phyloP scores from a whole-genome alignment of 2,329 filamentous ascomycete genomes.

The Emergomyces pasteurianus region DNA sequence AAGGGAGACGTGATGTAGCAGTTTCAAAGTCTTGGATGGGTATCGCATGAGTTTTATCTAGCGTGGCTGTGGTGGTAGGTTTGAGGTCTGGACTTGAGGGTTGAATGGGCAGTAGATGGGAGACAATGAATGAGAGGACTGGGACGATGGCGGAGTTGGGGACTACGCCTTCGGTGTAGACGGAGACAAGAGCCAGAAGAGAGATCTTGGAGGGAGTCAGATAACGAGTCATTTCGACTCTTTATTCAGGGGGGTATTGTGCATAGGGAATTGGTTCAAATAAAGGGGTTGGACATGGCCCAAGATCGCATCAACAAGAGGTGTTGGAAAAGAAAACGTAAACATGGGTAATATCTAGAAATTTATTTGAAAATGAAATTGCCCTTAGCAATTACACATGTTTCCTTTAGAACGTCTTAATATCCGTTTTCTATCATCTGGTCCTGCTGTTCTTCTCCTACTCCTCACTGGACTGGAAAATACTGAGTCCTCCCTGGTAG shows the following conservation, averaged over 20 bases:
- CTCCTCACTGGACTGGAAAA: no score
- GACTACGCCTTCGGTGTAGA: slow-evolving; percentile 64
- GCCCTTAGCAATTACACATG: not conserved
- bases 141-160: slow-evolving; percentile 60
- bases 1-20: slow-evolving; percentile 33
- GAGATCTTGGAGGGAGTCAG: slow-evolving; percentile 83
- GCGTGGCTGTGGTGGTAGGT: slow-evolving; percentile 9
- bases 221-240: slow-evolving; percentile 57
- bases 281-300: not conserved
- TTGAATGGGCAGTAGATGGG: slow-evolving; percentile 45
- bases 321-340: not conserved
- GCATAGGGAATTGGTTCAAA: not conserved
- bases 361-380: not conserved
- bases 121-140: slow-evolving; percentile 67
- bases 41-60: slow-evolving; percentile 21
- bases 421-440: not conserved
- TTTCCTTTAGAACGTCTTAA: not conserved
- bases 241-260: not conserved
- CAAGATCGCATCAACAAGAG: not conserved
- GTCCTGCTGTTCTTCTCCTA: not conserved
- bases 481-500: no score
- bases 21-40: slow-evolving; percentile 38
- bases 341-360: not conserved
- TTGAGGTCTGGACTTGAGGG: slow-evolving; percentile 13
- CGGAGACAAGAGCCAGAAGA: slow-evolving; percentile 64